Conservation (phyloP, 2,329 filamentous ascomycete genomes). For the Stemphylium lycopersici region DNA sequence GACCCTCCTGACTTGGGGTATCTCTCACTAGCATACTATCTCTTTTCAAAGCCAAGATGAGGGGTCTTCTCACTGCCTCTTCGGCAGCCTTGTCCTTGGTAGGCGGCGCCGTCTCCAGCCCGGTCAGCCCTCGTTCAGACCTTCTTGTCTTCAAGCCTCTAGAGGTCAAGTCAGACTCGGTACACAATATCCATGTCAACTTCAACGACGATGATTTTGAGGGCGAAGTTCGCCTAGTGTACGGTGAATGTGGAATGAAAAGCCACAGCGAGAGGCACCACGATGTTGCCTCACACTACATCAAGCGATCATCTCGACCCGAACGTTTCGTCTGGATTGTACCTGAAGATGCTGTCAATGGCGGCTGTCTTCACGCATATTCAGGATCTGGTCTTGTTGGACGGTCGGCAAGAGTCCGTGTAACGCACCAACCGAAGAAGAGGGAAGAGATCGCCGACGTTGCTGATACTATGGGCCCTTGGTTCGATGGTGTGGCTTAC, state of each 20-base stretch:
- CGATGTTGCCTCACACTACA: constrained; percentile 49
- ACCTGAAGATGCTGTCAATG: constrained; percentile 47
- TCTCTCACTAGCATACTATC: constrained; percentile 1
- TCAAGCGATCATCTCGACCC: constrained; percentile 46
- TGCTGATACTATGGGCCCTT: constrained; percentile 63
- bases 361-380: constrained; percentile 56
- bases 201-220: constrained; percentile 51
- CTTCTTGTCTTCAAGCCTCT: constrained; percentile 43
- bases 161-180: constrained; percentile 46
- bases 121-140: constrained; percentile 28
- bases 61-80: constrained; percentile 32
- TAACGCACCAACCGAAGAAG: constrained; percentile 45
- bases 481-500: constrained; percentile 69
- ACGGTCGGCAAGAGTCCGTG: constrained; percentile 49
- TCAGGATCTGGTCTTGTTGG: constrained; percentile 50
- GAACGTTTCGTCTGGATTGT: constrained; percentile 58
- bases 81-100: constrained; percentile 37
- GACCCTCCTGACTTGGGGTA: neutral
- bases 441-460: constrained; percentile 55
- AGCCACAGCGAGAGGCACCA: constrained; percentile 50
- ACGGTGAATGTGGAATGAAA: constrained; percentile 53
- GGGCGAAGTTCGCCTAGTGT: constrained; percentile 53
- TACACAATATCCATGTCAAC: constrained; percentile 59
- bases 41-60: constrained; percentile 28
- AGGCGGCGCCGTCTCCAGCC: constrained; percentile 25